Percentiles rank a stretch among this genome's conserved stretches.
Evolutionary conservation across 257 asterid genomes (phyloP).

Genomic region (Linderniella brevidens): DNA sequence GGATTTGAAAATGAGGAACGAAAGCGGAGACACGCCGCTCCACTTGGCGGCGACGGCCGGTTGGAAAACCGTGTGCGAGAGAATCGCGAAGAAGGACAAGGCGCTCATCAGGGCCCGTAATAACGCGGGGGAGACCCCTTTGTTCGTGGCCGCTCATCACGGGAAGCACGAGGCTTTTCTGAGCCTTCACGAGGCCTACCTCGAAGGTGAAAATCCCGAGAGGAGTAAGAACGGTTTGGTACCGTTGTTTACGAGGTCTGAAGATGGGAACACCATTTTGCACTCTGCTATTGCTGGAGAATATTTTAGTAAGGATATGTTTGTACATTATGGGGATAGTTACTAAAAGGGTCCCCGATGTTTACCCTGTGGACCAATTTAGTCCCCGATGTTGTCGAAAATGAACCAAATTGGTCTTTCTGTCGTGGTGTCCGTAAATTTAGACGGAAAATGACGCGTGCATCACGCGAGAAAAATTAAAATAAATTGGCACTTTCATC

Average conservation of each 20-base stretch:
- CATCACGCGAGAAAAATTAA: no score
- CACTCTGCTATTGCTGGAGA: slow-evolving; percentile 29
- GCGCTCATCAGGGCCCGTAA: slow-evolving; percentile 16
- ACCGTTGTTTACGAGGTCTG: slow-evolving; percentile 21
- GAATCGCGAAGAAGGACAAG: slow-evolving; percentile 5
- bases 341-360: no score
- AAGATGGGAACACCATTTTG: slow-evolving; percentile 27
- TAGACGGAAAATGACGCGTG: no score
- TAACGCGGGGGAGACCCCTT: slow-evolving; percentile 22
- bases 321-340: no score
- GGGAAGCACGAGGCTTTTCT: slow-evolving; percentile 16
- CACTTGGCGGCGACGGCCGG: slow-evolving; percentile 37
- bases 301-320: slow-evolving; percentile 20
- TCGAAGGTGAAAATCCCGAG: neutral
- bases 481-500: no score
- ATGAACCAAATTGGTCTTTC: no score
- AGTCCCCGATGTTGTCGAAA: no score
- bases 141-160: slow-evolving; percentile 29
- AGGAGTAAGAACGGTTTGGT: no score
- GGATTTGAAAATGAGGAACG: slow-evolving; percentile 8
- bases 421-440: no score
- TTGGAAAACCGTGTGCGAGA: slow-evolving; percentile 7
- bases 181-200: slow-evolving; percentile 10
- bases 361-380: no score
- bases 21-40: slow-evolving; percentile 31